Conservation (phyloP, 1,284 basidiomycete genomes). For the Apiotrichum veenhuisii region DNA sequence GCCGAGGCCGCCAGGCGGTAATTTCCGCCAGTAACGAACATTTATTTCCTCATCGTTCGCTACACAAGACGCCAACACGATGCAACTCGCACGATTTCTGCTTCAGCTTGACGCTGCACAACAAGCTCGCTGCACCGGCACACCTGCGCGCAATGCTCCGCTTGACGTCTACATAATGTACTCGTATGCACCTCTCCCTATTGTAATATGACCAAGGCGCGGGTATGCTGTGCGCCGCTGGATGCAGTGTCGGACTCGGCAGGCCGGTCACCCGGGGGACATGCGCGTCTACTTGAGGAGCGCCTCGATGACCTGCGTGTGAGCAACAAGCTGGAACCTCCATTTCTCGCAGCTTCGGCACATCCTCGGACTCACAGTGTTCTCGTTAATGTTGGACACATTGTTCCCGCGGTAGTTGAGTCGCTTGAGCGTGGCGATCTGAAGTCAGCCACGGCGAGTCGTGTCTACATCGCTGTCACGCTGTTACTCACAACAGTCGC, state of each 20-base stretch:
- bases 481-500: slow-evolving; percentile 47
- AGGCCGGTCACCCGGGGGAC: neutral
- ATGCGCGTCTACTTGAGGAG: slow-evolving; percentile 33
- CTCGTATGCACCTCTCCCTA: slow-evolving; percentile 15
- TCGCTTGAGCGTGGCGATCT: slow-evolving; percentile 74
- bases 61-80: too few species aligned
- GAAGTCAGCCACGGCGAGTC: neutral
- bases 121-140: neutral
- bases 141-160: neutral
- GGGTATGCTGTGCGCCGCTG: neutral
- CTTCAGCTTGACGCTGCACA: neutral
- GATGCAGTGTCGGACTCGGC: slow-evolving; percentile 1
- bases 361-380: slow-evolving; percentile 38
- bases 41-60: neutral
- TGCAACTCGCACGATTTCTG: too few species aligned
- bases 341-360: neutral
- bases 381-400: slow-evolving; percentile 45
- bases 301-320: slow-evolving; percentile 42
- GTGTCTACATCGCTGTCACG: too few species aligned
- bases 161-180: slow-evolving; percentile 6
- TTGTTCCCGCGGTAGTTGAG: slow-evolving; percentile 78
- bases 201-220: neutral
- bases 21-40: neutral
- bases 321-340: neutral
- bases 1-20: slow-evolving; percentile 20